phyloP scores from a whole-genome alignment of 148 eudicot species.

The Silene latifolia region DNA sequence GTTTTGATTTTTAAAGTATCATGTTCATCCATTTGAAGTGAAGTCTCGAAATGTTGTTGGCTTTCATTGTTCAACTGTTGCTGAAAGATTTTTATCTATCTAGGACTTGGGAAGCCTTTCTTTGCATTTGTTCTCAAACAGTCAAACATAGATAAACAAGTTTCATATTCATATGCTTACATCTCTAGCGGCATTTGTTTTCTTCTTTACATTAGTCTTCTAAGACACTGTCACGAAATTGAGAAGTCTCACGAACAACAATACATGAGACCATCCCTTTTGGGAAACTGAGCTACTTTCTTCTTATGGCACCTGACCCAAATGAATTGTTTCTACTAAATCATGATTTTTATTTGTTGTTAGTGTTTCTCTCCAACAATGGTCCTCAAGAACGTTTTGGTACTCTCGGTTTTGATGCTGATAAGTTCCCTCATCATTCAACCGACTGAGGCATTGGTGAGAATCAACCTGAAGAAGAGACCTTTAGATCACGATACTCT shows the following conservation, averaged over 20 bases:
- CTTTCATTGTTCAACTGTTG: background rate
- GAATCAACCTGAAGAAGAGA: constrained; percentile 60
- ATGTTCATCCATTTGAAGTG: background rate
- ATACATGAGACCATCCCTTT: no score
- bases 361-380: constrained; percentile 35
- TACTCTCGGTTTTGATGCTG: constrained; percentile 40
- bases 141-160: background rate
- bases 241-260: no score
- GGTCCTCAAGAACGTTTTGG: constrained; percentile 36
- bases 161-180: background rate
- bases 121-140: background rate
- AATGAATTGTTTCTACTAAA: background rate
- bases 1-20: background rate
- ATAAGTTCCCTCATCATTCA: constrained; percentile 37
- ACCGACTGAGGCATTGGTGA: constrained; percentile 48
- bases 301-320: no score
- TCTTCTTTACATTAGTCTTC: background rate
- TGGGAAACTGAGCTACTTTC: no score
- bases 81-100: background rate
- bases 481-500: constrained; percentile 44
- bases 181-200: background rate
- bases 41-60: background rate
- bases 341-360: background rate
- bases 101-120: no score
- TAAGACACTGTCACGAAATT: no score